Percentiles rank a stretch among this genome's conserved stretches.
Evolutionary conservation across 441 rosid genomes (phyloP).

Genomic region (Arabidopsis hybrid): DNA sequence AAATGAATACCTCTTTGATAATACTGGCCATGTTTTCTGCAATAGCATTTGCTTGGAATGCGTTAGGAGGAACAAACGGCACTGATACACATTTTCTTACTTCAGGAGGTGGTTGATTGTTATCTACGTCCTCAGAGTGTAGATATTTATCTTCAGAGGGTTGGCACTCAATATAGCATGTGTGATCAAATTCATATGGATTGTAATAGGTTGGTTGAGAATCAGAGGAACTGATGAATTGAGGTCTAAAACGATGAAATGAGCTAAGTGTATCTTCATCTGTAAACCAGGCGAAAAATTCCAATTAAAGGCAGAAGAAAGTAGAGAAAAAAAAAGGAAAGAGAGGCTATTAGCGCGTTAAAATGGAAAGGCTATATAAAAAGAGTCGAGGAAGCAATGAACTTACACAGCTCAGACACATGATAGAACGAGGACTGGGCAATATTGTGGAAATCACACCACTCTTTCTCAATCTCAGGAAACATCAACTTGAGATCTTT

Average conservation of each 20-base stretch:
- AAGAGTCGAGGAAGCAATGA: slow-evolving; percentile 27
- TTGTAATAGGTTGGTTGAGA: slow-evolving; percentile 62
- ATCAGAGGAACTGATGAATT: slow-evolving; percentile 52
- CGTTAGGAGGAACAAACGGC: slow-evolving; percentile 71
- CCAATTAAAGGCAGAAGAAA: background rate
- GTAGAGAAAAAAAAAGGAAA: background rate
- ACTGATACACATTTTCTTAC: slow-evolving; percentile 63
- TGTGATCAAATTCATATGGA: slow-evolving; percentile 66
- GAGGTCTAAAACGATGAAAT: slow-evolving; percentile 77
- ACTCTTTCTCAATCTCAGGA: slow-evolving; percentile 80
- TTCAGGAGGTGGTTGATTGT: slow-evolving; percentile 47
- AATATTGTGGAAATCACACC: slow-evolving; percentile 90
- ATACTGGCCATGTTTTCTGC: slow-evolving; percentile 53
- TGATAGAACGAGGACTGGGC: slow-evolving; percentile 75
- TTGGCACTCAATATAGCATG: slow-evolving; percentile 61
- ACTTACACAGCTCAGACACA: slow-evolving; percentile 78
- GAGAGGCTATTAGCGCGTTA: background rate
- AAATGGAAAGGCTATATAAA: slow-evolving; percentile 20
- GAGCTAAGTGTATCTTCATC: slow-evolving; percentile 78
- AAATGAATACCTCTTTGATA: slow-evolving; percentile 72
- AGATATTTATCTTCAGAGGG: slow-evolving; percentile 45
- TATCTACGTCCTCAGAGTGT: slow-evolving; percentile 52
- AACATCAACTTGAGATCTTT: slow-evolving; percentile 49
- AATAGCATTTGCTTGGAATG: slow-evolving; percentile 63
- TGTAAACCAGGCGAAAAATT: slow-evolving; percentile 48